phyloP scores from a whole-genome alignment of 306 rosid species.

The Inga laurina region DNA sequence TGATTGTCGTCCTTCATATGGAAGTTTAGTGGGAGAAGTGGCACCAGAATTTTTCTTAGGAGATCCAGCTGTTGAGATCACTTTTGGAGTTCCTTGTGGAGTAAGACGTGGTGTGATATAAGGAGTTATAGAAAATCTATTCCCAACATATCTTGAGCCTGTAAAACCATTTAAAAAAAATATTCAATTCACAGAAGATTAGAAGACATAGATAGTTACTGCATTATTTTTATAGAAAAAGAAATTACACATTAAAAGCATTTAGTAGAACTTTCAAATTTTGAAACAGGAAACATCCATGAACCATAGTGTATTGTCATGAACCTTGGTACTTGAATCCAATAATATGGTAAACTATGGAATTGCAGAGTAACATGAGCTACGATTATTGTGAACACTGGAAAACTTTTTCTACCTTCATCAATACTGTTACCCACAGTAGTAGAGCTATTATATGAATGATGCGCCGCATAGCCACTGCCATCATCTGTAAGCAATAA shows the following conservation, averaged over 20 bases:
- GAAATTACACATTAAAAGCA: constrained; percentile 2
- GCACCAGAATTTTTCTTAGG: constrained; percentile 69
- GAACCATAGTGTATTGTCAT: neutral
- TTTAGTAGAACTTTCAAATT: neutral
- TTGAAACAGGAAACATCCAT: constrained; percentile 4
- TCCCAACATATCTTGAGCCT: constrained; percentile 65
- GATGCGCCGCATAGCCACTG: constrained; percentile 46
- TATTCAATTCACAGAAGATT: constrained; percentile 7
- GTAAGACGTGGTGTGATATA: constrained; percentile 92
- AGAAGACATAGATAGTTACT: constrained; percentile 14
- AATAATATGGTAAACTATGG: constrained; percentile 19
- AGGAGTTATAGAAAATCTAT: constrained; percentile 72
- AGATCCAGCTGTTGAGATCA: constrained; percentile 70
- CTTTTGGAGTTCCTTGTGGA: constrained; percentile 88
- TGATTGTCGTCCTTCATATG: constrained; percentile 65
- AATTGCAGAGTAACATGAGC: constrained; percentile 14
- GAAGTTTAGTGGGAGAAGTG: constrained; percentile 72
- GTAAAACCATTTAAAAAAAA: constrained; percentile 17
- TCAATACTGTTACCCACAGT: constrained; percentile 46
- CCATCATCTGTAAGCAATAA: constrained; percentile 61
- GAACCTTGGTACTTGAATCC: constrained; percentile 1
- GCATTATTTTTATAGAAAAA: constrained; percentile 4
- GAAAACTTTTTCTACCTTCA: constrained; percentile 64
- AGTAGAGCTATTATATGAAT: constrained; percentile 54
- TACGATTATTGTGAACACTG: constrained; percentile 3